phyloP scores from a whole-genome alignment of 2,329 filamentous ascomycete genomes.

The Didymella pomorum region DNA sequence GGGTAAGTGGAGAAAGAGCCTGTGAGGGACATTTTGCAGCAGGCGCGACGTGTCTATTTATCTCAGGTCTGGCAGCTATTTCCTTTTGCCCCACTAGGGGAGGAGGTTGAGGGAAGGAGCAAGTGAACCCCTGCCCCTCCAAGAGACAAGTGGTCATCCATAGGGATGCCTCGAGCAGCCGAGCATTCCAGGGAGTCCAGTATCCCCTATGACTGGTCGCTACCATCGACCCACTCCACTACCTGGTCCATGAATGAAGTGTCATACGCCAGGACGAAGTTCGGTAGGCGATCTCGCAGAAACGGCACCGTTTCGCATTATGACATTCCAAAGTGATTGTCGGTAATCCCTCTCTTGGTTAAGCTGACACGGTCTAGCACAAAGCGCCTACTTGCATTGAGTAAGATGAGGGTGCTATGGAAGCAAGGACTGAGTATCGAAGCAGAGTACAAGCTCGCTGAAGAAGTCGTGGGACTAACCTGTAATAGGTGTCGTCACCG shows the following conservation, averaged over 20 bases:
- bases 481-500: conserved; percentile 40
- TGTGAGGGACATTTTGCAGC: conserved; percentile 5
- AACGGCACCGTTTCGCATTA: conserved; percentile 15
- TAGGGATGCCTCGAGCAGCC: conserved; percentile 16
- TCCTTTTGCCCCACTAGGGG: conserved; percentile 11
- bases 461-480: conserved; percentile 30
- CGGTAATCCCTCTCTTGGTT: conserved; percentile 19
- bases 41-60: conserved; percentile 21
- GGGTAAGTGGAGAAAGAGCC: background rate
- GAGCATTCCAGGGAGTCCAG: conserved; percentile 19
- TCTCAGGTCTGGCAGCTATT: conserved; percentile 1
- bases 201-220: conserved; percentile 26
- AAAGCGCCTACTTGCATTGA: conserved; percentile 17
- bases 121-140: conserved; percentile 20
- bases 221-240: conserved; percentile 15
- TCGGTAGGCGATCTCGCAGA: conserved; percentile 14
- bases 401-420: conserved; percentile 18
- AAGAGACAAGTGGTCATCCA: conserved; percentile 25
- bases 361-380: conserved; percentile 19
- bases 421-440: conserved; percentile 24
- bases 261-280: conserved; percentile 32
- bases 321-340: conserved; percentile 19
- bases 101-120: conserved; percentile 12
- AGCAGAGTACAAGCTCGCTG: conserved; percentile 17
- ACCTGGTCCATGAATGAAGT: conserved; percentile 22